phyloP scores from a whole-genome alignment of 2,329 filamentous ascomycete genomes.

The Fusarium napiforme region DNA sequence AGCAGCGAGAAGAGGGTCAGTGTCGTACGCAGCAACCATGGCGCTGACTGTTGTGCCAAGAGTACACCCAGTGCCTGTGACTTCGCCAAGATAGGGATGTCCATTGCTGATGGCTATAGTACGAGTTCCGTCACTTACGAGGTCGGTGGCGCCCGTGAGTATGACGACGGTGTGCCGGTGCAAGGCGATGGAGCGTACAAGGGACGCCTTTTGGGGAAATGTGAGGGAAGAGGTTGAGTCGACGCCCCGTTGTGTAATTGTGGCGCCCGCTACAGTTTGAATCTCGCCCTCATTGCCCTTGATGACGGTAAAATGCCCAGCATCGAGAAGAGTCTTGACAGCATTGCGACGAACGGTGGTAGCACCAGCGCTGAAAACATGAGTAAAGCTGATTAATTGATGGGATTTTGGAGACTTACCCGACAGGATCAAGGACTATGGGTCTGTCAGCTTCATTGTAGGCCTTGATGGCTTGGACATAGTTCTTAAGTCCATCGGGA shows the following conservation, averaged over 20 bases:
- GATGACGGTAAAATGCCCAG: slow-evolving; percentile 85
- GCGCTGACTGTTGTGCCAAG: slow-evolving; percentile 85
- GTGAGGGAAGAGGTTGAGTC: slow-evolving; percentile 75
- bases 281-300: slow-evolving; percentile 97
- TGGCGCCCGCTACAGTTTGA: slow-evolving; percentile 72
- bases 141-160: slow-evolving; percentile 83
- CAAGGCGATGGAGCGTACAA: slow-evolving; percentile 74
- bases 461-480: slow-evolving; percentile 77
- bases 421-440: slow-evolving; percentile 89
- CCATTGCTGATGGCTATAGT: slow-evolving; percentile 81
- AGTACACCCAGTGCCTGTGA: slow-evolving; percentile 87
- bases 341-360: slow-evolving; percentile 78
- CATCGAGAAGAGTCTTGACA: slow-evolving; percentile 75
- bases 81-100: slow-evolving; percentile 73
- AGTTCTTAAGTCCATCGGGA: slow-evolving; percentile 76
- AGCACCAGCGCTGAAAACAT: slow-evolving; percentile 73
- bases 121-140: slow-evolving; percentile 77
- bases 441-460: slow-evolving; percentile 84
- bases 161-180: slow-evolving; percentile 75
- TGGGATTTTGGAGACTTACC: slow-evolving; percentile 58
- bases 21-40: slow-evolving; percentile 71
- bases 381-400: background rate
- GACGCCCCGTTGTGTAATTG: slow-evolving; percentile 77
- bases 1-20: slow-evolving; percentile 76
- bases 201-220: slow-evolving; percentile 61